Evolutionary conservation across 1,139 yeast species (phyloP), one percentile per base, ranked within the genome.

Genomic region (Keqinozyma sinolaborantium): DNA sequence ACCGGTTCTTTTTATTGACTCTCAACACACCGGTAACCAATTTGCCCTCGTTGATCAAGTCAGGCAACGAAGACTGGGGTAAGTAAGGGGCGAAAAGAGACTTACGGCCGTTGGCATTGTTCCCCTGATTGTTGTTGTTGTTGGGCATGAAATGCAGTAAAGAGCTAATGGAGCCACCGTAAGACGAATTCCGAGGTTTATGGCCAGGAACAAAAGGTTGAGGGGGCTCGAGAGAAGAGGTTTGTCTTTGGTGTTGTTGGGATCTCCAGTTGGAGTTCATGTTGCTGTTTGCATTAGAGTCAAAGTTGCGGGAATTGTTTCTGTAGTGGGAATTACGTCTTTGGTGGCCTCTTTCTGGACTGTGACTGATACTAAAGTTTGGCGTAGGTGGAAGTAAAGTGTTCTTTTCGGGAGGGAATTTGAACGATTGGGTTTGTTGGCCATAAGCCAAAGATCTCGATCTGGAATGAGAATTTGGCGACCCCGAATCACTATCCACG

Each of bases 51-150:
- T 78, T 79, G 33, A 92, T 80, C 40, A 92, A 70, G 19, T 83
- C 95, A 1, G 98, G 97, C 33, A 92, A 76, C 2, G 95, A 81
- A 3, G 90, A 84, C 51, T 92, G 98, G 3, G 97, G 96, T 38
- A 92, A 71, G 53, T 92, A 92, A 5, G 98, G 98, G 18, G 97
- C 95, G 63, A 92, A 92, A 34, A 92, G 72, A 0, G 96, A 85
- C 53, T 90, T 92, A 47, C 98, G 77, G 13, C 70, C 68, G 35
- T 64, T 64, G 12, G 37, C 28, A 33, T 50, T 47, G 25, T 61
- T 62, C 32, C 50, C 47, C 29, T 47, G 48, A 16, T 38, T 32
- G 14, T 30, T 25, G 14, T 38, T 40, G 28, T 43, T 43, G 26
- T 41, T 44, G 3, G 69, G 69, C 42, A 60, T 42, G 39, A 68